These are phyloP conservation scores for Phylloporus sp. DNA, from an alignment of 768 basidiomycete species.

Conservation along the genomic window DNA sequence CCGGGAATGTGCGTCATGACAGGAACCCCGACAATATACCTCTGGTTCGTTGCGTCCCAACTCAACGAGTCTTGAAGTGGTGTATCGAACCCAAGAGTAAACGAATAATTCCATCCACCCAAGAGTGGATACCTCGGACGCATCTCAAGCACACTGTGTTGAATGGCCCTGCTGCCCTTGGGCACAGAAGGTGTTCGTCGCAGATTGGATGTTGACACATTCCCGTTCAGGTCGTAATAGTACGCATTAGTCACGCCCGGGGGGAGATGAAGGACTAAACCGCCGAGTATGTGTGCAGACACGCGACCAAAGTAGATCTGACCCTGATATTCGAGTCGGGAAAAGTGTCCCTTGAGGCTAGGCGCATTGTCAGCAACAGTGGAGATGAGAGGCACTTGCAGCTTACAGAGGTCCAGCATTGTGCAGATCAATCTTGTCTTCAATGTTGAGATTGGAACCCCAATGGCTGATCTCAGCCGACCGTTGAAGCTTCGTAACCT, in stretches of 20 bases:
- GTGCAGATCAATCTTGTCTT: conserved; percentile 80
- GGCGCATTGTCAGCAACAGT: conserved; percentile 1
- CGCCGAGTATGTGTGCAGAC: conserved; percentile 67
- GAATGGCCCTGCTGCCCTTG: conserved; percentile 48
- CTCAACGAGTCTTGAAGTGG: conserved; percentile 69
- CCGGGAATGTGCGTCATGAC: conserved; percentile 80
- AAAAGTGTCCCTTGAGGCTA: conserved; percentile 94
- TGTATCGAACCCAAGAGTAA: conserved; percentile 93
- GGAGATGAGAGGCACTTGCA: not conserved
- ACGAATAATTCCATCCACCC: conserved; percentile 97
- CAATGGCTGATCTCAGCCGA: conserved; percentile 93
- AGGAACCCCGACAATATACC: conserved; percentile 76
- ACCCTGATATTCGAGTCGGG: conserved; percentile 82
- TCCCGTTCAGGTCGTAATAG: conserved; percentile 90
- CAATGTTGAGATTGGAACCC: conserved; percentile 91
- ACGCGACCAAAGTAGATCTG: conserved; percentile 66
- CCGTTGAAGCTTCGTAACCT: conserved; percentile 69
- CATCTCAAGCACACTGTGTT: conserved; percentile 73
- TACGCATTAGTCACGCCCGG: conserved; percentile 78
- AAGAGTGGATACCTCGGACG: conserved; percentile 88
- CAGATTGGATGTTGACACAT: conserved; percentile 91
- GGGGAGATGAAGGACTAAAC: conserved; percentile 77
- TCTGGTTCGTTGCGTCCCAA: conserved; percentile 58
- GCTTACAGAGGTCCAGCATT: conserved; percentile 90
- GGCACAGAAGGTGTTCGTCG: conserved; percentile 63